Evolutionary conservation across 352 stramenopile species (phyloP).

Genomic region (Phytophthora sansomeana): DNA sequence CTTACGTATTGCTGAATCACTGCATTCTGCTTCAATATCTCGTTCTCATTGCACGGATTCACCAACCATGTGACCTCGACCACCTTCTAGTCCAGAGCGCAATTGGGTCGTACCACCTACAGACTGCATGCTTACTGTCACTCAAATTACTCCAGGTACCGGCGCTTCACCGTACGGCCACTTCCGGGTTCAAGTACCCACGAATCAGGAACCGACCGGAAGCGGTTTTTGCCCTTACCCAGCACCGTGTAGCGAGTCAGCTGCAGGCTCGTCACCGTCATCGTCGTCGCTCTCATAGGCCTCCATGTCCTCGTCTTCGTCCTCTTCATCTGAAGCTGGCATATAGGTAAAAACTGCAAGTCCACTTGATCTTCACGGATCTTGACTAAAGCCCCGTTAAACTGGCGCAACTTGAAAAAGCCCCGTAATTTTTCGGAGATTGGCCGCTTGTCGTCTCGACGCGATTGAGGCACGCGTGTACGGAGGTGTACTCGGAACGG

Average conservation of each 20-base stretch:
- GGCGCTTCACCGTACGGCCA: conserved; percentile 53
- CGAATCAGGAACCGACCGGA: conserved; percentile 73
- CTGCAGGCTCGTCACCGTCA: conserved; percentile 35
- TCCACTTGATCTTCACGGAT: conserved; percentile 74
- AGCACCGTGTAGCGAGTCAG: conserved; percentile 62
- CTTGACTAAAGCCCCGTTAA: conserved; percentile 62
- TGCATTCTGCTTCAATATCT: conserved; percentile 4
- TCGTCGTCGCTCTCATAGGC: conserved; percentile 32
- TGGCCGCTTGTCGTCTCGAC: conserved; percentile 54
- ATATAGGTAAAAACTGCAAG: conserved; percentile 71
- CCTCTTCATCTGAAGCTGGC: conserved; percentile 31
- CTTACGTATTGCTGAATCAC: too few relatives aligned
- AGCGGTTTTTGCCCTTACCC: conserved; percentile 74
- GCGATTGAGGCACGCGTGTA: conserved; percentile 40
- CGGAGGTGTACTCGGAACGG: conserved; percentile 80
- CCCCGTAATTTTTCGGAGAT: conserved; percentile 77
- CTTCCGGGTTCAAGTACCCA: conserved; percentile 62
- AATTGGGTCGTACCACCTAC: conserved; percentile 2
- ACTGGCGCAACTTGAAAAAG: conserved; percentile 80
- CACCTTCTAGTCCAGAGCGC: neutral
- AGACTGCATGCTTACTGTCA: neutral
- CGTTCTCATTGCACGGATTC: neutral
- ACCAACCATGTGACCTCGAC: neutral
- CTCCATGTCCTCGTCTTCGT: conserved; percentile 35
- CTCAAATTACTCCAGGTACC: conserved; percentile 59